Evolutionary conservation across 2,329 filamentous ascomycete species (phyloP).

Genomic region (Colletotrichum eleusines): DNA sequence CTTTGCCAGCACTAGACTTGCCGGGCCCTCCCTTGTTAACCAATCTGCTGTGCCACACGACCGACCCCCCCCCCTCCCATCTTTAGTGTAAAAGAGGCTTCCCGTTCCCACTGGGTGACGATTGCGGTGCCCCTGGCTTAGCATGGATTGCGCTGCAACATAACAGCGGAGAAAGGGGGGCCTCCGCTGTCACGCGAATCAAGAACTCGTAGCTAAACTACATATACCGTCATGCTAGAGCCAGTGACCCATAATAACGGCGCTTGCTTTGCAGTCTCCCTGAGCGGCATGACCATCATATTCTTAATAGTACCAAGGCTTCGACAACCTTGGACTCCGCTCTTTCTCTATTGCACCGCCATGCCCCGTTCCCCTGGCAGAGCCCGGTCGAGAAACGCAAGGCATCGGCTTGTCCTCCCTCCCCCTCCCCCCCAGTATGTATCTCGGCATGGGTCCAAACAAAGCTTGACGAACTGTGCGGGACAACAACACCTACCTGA

Average conservation of each 20-base stretch:
- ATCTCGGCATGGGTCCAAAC: background rate
- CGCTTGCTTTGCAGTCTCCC: background rate
- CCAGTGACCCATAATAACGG: background rate
- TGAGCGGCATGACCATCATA: background rate
- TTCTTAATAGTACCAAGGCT: too few relatives aligned
- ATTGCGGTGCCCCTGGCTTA: background rate
- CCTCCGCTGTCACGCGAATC: background rate
- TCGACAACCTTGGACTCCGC: background rate
- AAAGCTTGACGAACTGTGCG: background rate
- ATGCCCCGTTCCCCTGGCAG: background rate
- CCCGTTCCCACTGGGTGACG: background rate
- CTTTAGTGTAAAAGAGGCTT: background rate
- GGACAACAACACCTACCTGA: background rate
- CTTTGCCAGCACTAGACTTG: background rate
- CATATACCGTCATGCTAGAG: too few relatives aligned
- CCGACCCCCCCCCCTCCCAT: constrained; percentile 7
- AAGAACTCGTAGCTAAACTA: background rate
- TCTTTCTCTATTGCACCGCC: background rate
- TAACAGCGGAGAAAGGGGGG: background rate
- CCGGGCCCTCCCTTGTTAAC: background rate
- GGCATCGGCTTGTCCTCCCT: background rate
- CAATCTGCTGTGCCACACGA: background rate
- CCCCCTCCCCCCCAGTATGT: background rate
- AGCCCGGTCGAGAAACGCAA: background rate
- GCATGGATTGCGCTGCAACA: background rate